Evolutionary conservation across 1,139 yeast species (phyloP).

Genomic region (Kodamaea derodonti): DNA sequence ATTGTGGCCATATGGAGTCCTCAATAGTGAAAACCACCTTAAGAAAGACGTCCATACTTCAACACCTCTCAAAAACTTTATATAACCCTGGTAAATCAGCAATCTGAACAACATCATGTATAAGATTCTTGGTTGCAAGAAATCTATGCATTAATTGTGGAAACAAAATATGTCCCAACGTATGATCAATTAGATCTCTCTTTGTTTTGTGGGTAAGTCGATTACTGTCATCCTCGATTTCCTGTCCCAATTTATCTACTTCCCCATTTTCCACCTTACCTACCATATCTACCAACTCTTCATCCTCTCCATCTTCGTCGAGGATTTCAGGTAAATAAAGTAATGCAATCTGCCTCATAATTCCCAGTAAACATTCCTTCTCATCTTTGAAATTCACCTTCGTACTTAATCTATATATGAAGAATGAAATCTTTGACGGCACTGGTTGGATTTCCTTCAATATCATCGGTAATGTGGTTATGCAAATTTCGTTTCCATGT

Average conservation of each 20-base stretch:
- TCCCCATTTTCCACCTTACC: conserved; percentile 8
- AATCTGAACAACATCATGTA: conserved; percentile 65
- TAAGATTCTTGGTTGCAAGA: conserved; percentile 56
- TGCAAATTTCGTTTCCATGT: conserved; percentile 24
- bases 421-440: conserved; percentile 59
- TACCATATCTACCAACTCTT: conserved; percentile 8
- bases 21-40: too few species aligned
- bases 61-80: conserved; percentile 86
- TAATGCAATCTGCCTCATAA: conserved; percentile 65
- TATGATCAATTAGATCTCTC: conserved; percentile 21
- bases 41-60: too few species aligned
- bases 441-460: conserved; percentile 62
- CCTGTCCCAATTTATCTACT: neutral
- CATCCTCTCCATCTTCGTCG: conserved; percentile 10
- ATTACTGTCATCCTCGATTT: neutral
- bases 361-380: conserved; percentile 57
- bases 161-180: conserved; percentile 57
- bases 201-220: conserved; percentile 8
- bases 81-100: conserved; percentile 92
- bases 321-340: conserved; percentile 66
- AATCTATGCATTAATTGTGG: conserved; percentile 64
- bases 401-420: conserved; percentile 59
- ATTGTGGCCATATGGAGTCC: too few species aligned
- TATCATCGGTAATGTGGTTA: conserved; percentile 64
- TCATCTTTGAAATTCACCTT: conserved; percentile 66